These are phyloP conservation scores for Exophiala xenobiotica DNA, from an alignment of 2,329 filamentous ascomycete genomes.

Conservation along the genomic window DNA sequence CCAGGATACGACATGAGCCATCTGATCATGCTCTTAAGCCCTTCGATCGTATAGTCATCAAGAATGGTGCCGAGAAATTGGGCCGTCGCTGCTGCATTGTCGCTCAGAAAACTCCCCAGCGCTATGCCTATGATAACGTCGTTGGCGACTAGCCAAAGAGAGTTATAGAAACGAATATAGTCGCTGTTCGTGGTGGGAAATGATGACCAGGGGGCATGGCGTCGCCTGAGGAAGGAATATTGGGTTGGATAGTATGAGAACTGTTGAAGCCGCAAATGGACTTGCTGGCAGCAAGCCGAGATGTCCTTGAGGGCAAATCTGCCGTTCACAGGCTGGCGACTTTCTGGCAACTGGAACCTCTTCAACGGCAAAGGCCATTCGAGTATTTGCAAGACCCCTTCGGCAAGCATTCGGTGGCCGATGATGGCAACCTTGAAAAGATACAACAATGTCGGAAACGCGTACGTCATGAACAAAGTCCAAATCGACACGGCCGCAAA, in stretches of 20 bases:
- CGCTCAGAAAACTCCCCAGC: conserved; percentile 92
- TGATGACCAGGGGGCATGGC: conserved; percentile 91
- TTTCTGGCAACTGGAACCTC: conserved; percentile 21
- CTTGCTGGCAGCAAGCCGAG: conserved; percentile 92
- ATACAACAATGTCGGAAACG: conserved; percentile 72
- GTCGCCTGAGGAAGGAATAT: conserved; percentile 83
- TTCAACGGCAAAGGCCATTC: conserved; percentile 66
- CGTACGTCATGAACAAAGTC: conserved; percentile 71
- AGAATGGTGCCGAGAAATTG: conserved; percentile 74
- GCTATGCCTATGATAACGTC: conserved; percentile 98
- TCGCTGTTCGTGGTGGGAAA: conserved; percentile 93
- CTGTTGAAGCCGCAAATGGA: conserved; percentile 94
- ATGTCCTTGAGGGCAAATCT: conserved; percentile 89
- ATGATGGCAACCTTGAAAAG: conserved; percentile 77
- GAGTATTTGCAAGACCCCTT: conserved; percentile 72
- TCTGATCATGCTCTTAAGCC: conserved; percentile 80
- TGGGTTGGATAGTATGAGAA: conserved; percentile 99
- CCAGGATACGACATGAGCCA: conserved; percentile 97
- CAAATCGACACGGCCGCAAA: conserved; percentile 43
- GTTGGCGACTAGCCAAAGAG: conserved; percentile 95
- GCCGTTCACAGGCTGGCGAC: conserved; percentile 55
- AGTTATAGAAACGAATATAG: conserved; percentile 99
- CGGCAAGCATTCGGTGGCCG: conserved; percentile 75
- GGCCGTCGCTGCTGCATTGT: conserved; percentile 84
- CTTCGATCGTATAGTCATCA: conserved; percentile 80